These are phyloP conservation scores for Nidula microcarpa DNA, from an alignment of 768 basidiomycete genomes.

Conservation along the genomic window DNA sequence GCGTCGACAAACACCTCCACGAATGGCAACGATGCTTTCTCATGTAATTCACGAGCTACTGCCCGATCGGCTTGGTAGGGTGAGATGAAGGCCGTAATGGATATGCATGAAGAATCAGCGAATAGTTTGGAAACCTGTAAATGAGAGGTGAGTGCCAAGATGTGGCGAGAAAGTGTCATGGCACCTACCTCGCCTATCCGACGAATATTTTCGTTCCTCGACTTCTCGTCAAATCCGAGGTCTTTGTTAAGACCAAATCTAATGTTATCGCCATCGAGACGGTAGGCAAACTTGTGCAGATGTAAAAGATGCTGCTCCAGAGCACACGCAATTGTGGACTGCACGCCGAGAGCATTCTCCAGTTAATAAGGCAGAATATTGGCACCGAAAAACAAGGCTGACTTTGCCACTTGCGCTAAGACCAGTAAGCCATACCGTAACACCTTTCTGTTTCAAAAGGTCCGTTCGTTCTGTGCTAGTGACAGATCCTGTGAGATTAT, in stretches of 20 bases:
- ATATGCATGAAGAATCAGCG: constrained; percentile 80
- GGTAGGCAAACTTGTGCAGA: constrained; percentile 80
- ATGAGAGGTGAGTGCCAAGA: neutral
- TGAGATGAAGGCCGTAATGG: constrained; percentile 96
- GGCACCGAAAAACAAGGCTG: constrained; percentile 5
- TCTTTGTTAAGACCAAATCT: constrained; percentile 97
- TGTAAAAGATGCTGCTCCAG: constrained; percentile 94
- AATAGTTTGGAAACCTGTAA: constrained; percentile 92
- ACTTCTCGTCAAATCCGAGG: constrained; percentile 89
- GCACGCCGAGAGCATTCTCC: neutral
- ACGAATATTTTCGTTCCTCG: constrained; percentile 93
- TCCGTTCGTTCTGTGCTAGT: constrained; percentile 59
- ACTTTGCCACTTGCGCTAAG: constrained; percentile 96
- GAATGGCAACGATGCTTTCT: constrained; percentile 70
- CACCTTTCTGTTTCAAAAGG: constrained; percentile 76
- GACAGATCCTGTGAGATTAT: constrained; percentile 62
- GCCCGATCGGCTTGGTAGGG: constrained; percentile 90
- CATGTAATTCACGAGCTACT: constrained; percentile 79
- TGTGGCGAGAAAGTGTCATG: neutral
- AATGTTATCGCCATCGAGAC: constrained; percentile 95
- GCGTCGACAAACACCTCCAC: constrained; percentile 96
- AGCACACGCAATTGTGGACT: constrained; percentile 98
- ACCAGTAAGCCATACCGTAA: constrained; percentile 96
- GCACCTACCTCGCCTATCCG: constrained; percentile 85
- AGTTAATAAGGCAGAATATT: neutral